Conservation (phyloP, 2,329 filamentous ascomycete genomes). For the Furcasterigmium sp. region DNA sequence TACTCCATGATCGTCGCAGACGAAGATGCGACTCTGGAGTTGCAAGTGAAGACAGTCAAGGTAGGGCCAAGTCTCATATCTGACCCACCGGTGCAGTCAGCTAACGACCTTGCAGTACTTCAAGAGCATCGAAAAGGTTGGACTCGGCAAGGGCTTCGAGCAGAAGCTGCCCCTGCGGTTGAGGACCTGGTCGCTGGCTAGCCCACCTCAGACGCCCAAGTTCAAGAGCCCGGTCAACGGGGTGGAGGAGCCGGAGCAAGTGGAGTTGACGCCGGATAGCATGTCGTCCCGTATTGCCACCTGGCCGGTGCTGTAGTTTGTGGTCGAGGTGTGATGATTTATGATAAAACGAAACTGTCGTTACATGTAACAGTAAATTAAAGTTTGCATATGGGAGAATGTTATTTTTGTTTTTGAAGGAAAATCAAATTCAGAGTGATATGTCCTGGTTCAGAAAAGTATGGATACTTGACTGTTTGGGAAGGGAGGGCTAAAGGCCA, state of each 20-base stretch:
- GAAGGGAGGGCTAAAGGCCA: too few relatives aligned
- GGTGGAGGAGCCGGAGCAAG: constrained; percentile 5
- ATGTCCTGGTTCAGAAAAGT: too few relatives aligned
- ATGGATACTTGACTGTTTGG: too few relatives aligned
- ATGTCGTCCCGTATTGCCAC: constrained; percentile 13
- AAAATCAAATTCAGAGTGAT: too few relatives aligned
- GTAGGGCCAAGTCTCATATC: too few relatives aligned
- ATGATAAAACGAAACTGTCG: background rate
- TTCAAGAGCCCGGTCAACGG: constrained; percentile 2
- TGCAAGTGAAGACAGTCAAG: constrained; percentile 61
- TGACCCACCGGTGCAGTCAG: too few relatives aligned
- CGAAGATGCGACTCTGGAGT: constrained; percentile 62
- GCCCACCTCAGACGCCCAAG: constrained; percentile 14
- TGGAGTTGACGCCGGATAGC: constrained; percentile 13
- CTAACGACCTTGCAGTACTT: constrained; percentile 28
- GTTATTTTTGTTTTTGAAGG: background rate
- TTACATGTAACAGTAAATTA: background rate
- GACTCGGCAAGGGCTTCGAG: constrained; percentile 37
- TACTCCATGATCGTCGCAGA: constrained; percentile 71
- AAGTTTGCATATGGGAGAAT: background rate
- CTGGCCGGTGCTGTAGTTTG: constrained; percentile 6
- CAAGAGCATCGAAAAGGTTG: constrained; percentile 54
- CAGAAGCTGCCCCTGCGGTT: constrained; percentile 31
- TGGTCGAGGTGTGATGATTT: background rate
- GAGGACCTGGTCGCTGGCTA: constrained; percentile 10